These are phyloP conservation scores for Lactarius hatsudake DNA, from an alignment of 768 basidiomycete species.

Conservation along the genomic window DNA sequence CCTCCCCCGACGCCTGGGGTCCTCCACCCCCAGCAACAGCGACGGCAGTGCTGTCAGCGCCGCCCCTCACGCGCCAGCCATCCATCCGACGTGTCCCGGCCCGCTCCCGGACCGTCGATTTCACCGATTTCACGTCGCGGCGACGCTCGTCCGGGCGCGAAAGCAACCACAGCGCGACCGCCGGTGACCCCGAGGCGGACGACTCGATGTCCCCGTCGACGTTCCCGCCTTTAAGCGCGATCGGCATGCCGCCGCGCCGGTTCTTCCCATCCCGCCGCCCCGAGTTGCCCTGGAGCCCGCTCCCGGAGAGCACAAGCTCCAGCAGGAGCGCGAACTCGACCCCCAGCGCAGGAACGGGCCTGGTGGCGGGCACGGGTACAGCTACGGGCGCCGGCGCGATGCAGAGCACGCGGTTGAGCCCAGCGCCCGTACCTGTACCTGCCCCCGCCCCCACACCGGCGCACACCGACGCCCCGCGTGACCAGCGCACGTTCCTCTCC, in stretches of 20 bases:
- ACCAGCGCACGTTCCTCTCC: constrained; percentile 18
- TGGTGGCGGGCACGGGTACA: neutral
- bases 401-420: constrained; percentile 7
- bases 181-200: constrained; percentile 21
- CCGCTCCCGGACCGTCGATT: constrained; percentile 57
- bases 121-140: constrained; percentile 67
- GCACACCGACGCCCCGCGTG: neutral
- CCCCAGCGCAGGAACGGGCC: neutral
- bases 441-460: neutral
- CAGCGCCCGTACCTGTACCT: neutral
- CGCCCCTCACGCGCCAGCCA: constrained; percentile 50
- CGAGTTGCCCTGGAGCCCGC: constrained; percentile 21
- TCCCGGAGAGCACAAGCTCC: neutral
- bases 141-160: constrained; percentile 52
- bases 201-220: neutral
- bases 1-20: constrained; percentile 20
- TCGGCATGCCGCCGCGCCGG: constrained; percentile 18
- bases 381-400: neutral
- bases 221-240: constrained; percentile 15
- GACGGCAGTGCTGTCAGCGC: constrained; percentile 10
- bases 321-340: neutral
- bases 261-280: constrained; percentile 25
- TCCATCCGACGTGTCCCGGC: constrained; percentile 55
- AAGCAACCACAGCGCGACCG: constrained; percentile 20
- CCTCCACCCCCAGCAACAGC: constrained; percentile 13